Conservation (phyloP, 225 moss, liverwort and hornwort genomes). For the Asterella californica region DNA sequence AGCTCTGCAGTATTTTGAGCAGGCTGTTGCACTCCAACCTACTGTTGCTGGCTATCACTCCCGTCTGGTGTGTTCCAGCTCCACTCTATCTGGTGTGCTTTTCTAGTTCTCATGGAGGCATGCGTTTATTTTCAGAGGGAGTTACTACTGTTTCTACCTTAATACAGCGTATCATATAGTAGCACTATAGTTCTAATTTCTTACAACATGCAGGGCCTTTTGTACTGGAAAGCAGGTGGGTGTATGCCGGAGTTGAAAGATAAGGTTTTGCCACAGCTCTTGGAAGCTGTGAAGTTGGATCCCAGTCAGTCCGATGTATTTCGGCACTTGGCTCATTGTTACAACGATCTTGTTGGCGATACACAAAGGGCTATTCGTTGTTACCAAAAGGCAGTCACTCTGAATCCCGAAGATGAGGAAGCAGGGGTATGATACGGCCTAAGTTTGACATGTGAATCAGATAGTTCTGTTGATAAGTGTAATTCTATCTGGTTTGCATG, state of each 20-base stretch:
- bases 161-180: background rate
- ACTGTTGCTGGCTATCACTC: conserved; percentile 70
- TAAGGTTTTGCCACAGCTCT: conserved; percentile 75
- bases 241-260: conserved; percentile 49
- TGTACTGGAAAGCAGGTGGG: conserved; percentile 74
- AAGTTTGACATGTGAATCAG: background rate
- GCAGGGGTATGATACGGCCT: conserved; percentile 66
- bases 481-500: background rate
- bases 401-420: conserved; percentile 85
- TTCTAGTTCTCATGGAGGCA: background rate
- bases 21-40: conserved; percentile 63
- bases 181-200: conserved; percentile 32
- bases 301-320: conserved; percentile 82
- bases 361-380: conserved; percentile 78
- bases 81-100: background rate
- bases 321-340: conserved; percentile 91
- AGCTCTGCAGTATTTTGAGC: conserved; percentile 62
- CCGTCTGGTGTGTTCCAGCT: conserved; percentile 65
- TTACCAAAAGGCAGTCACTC: conserved; percentile 79
- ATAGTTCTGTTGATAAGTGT: background rate
- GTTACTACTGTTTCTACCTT: background rate
- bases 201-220: conserved; percentile 78
- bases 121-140: background rate
- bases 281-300: conserved; percentile 85
- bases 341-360: conserved; percentile 59